These are phyloP conservation scores for Rhizoclosmatium hyalinum DNA, from an alignment of 371 early-diverging fungal genomes.

Conservation along the genomic window DNA sequence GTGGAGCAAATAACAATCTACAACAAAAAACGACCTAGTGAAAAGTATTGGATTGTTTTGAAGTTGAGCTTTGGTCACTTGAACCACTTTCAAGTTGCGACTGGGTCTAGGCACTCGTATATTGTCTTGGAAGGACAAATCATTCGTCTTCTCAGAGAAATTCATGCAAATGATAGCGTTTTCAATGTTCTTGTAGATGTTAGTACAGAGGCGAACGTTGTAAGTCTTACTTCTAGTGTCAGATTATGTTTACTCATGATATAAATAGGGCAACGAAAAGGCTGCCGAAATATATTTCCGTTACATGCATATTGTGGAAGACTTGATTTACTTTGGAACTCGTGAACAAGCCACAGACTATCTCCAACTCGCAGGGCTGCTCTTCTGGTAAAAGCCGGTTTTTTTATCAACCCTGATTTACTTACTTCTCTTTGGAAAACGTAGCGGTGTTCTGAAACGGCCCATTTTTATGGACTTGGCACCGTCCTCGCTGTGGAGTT, in stretches of 20 bases:
- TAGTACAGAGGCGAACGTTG: slow-evolving; percentile 15
- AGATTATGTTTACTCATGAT: slow-evolving; percentile 22
- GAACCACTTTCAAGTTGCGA: slow-evolving; percentile 66
- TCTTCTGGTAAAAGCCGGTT: slow-evolving; percentile 53
- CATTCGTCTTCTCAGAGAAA: slow-evolving; percentile 61
- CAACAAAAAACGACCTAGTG: slow-evolving; percentile 67
- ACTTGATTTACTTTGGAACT: slow-evolving; percentile 71
- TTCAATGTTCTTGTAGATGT: slow-evolving; percentile 23
- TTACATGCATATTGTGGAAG: slow-evolving; percentile 73
- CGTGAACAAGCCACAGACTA: slow-evolving; percentile 71
- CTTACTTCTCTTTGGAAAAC: slow-evolving; percentile 14
- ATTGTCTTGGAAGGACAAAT: slow-evolving; percentile 65
- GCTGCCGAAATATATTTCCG: slow-evolving; percentile 62
- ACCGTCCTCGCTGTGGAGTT: slow-evolving; percentile 26
- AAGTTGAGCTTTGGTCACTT: slow-evolving; percentile 70
- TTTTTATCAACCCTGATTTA: not conserved
- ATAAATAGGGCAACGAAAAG: slow-evolving; percentile 46
- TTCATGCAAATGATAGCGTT: slow-evolving; percentile 46
- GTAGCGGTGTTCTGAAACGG: slow-evolving; percentile 27
- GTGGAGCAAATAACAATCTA: slow-evolving; percentile 72
- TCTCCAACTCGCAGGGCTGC: slow-evolving; percentile 66
- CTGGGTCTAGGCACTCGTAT: slow-evolving; percentile 64
- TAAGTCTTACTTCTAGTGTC: slow-evolving; percentile 9
- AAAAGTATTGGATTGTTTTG: slow-evolving; percentile 66
- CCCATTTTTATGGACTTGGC: slow-evolving; percentile 34